Conservation (phyloP, 495 filamentous ascomycete species). For the Margaritispora aquatica region DNA sequence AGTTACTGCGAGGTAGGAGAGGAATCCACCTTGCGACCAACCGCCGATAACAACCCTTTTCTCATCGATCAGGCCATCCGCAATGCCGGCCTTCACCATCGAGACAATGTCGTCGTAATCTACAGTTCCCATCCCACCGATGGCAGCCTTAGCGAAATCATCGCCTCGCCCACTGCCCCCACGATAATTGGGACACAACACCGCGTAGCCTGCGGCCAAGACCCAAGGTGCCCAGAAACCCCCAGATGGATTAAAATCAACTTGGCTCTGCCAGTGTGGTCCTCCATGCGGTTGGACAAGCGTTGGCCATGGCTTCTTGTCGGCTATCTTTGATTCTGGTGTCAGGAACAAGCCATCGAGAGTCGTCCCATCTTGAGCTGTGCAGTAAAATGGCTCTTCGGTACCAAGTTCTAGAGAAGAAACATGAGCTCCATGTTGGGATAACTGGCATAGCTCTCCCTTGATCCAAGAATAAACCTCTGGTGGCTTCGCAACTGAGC, state of each 20-base stretch:
- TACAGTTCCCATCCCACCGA: background rate
- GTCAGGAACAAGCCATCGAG: constrained; percentile 1
- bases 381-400: background rate
- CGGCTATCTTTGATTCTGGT: background rate
- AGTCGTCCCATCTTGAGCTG: background rate
- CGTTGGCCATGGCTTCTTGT: background rate
- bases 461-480: background rate
- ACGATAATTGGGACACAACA: constrained; percentile 11
- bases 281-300: constrained; percentile 3
- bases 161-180: constrained; percentile 5
- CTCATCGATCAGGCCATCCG: background rate
- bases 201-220: background rate
- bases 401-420: background rate
- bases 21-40: constrained; percentile 5
- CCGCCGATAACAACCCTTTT: background rate
- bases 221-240: background rate
- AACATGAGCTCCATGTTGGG: background rate
- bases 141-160: background rate
- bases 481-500: background rate
- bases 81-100: constrained; percentile 1
- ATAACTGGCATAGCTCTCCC: background rate
- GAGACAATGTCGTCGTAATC: constrained; percentile 3
- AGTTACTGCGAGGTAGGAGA: background rate
- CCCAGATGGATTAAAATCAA: background rate
- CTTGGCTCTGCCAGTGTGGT: background rate